phyloP scores from a whole-genome alignment of 768 basidiomycete genomes.

The Kwoniella mangroviensis region DNA sequence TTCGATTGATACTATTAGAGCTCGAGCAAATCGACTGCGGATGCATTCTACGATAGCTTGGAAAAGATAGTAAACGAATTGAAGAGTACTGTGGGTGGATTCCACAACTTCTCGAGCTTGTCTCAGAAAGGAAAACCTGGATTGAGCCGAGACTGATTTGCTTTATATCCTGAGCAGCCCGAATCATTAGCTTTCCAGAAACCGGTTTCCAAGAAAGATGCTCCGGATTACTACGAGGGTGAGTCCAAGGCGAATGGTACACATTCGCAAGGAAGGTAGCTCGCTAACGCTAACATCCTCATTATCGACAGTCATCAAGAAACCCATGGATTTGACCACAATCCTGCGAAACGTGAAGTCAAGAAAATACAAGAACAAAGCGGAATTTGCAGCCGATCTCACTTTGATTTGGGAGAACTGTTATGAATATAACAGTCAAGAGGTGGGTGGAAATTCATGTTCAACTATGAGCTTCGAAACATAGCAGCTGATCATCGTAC shows the following conservation, averaged over 20 bases:
- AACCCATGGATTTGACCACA: slow-evolving; percentile 93
- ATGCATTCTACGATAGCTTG: slow-evolving; percentile 91
- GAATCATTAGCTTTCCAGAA: slow-evolving; percentile 89
- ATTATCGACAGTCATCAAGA: slow-evolving; percentile 74
- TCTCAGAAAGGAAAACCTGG: neutral
- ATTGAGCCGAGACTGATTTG: neutral
- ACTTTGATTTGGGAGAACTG: slow-evolving; percentile 98
- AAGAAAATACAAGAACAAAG: slow-evolving; percentile 89
- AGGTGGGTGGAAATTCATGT: slow-evolving; percentile 64
- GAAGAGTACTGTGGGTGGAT: slow-evolving; percentile 64
- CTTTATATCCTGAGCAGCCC: slow-evolving; percentile 61
- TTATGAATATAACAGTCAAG: slow-evolving; percentile 84
- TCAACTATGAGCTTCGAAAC: neutral
- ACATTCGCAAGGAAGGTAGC: neutral
- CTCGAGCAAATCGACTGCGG: slow-evolving; percentile 67
- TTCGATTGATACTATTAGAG: slow-evolving; percentile 23
- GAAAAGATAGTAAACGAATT: slow-evolving; percentile 87
- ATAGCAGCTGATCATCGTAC: slow-evolving; percentile 1
- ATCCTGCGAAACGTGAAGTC: slow-evolving; percentile 92
- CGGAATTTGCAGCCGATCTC: slow-evolving; percentile 89
- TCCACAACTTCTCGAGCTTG: too few relatives aligned
- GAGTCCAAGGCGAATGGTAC: slow-evolving; percentile 47
- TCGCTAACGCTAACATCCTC: neutral
- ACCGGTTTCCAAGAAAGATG: slow-evolving; percentile 86
- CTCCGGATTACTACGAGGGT: slow-evolving; percentile 93